phyloP scores from a whole-genome alignment of 352 stramenopile genomes.

The Halophytophthora batemanensis region DNA sequence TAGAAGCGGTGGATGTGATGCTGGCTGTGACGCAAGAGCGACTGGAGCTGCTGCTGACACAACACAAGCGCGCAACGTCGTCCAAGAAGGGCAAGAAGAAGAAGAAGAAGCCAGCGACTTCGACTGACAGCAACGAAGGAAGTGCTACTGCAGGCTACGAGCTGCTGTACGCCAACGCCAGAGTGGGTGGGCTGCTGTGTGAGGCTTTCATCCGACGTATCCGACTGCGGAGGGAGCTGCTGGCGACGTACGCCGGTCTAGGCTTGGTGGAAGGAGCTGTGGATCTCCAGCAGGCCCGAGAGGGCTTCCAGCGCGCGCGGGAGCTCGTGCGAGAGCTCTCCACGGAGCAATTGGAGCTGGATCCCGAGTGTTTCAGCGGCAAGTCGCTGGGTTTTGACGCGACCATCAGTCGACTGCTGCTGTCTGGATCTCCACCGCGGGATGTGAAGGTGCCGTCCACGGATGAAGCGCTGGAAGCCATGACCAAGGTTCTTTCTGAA shows the following conservation, averaged over 20 bases:
- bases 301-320: conserved; percentile 38
- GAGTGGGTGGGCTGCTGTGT: conserved; percentile 48
- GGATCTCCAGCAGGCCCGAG: conserved; percentile 36
- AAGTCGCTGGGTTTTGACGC: conserved; percentile 75
- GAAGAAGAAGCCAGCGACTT: conserved; percentile 43
- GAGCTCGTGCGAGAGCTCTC: conserved; percentile 41
- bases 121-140: conserved; percentile 6
- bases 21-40: conserved; percentile 46
- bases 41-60: conserved; percentile 33
- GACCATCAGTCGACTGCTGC: conserved; percentile 64
- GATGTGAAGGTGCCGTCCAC: conserved; percentile 63
- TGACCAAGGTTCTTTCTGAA: conserved; percentile 53
- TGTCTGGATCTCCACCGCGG: conserved; percentile 65
- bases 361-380: conserved; percentile 62
- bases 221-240: conserved; percentile 44
- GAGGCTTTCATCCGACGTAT: conserved; percentile 65
- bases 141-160: conserved; percentile 22
- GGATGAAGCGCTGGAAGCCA: conserved; percentile 47
- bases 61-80: conserved; percentile 37
- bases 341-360: conserved; percentile 64
- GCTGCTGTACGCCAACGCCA: conserved; percentile 44
- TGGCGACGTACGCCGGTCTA: conserved; percentile 39
- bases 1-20: conserved; percentile 36
- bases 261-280: conserved; percentile 44
- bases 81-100: conserved; percentile 67